Evolutionary conservation across 2,329 filamentous ascomycete species (phyloP).

Genomic region (Sarocladiaceae sp.): DNA sequence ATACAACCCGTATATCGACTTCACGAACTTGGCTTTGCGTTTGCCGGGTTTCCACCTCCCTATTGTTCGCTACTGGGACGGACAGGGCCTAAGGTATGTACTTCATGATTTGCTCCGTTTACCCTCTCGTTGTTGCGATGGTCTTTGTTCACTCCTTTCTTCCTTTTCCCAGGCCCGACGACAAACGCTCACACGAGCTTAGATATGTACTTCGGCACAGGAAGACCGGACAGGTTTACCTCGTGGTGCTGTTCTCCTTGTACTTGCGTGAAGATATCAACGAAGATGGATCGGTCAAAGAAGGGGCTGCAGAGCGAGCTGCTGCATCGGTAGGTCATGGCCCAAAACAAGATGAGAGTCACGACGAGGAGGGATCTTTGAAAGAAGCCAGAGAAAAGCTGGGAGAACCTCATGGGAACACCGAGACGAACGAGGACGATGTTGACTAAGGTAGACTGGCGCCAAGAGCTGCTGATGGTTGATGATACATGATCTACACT

Average conservation of each 20-base stretch:
- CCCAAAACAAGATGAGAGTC: conserved; percentile 14
- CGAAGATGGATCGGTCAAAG: conserved; percentile 52
- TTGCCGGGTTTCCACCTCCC: conserved; percentile 70
- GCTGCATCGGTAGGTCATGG: conserved; percentile 11
- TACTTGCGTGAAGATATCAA: conserved; percentile 64
- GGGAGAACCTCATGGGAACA: conserved; percentile 19
- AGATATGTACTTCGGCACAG: conserved; percentile 91
- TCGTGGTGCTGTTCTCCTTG: conserved; percentile 78
- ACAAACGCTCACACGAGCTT: conserved; percentile 72
- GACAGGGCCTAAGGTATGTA: conserved; percentile 68
- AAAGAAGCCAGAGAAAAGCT: conserved; percentile 35
- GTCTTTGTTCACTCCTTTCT: conserved; percentile 16
- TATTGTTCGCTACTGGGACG: conserved; percentile 77
- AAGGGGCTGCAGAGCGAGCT: conserved; percentile 26
- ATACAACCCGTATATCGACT: conserved; percentile 90
- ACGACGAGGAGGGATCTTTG: conserved; percentile 31
- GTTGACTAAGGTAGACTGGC: conserved; percentile 32
- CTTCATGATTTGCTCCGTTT: conserved; percentile 6
- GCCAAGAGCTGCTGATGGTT: not conserved
- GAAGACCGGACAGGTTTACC: conserved; percentile 67
- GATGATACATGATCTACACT: no score
- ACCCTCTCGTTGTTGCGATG: conserved; percentile 12
- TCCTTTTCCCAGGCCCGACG: conserved; percentile 19
- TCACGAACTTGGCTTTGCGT: conserved; percentile 65
- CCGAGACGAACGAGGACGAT: conserved; percentile 33